Percentiles rank a stretch among this genome's conserved stretches.
Evolutionary conservation across 371 early-diverging fungal species (phyloP).

Genomic region (Mortierella sp.): DNA sequence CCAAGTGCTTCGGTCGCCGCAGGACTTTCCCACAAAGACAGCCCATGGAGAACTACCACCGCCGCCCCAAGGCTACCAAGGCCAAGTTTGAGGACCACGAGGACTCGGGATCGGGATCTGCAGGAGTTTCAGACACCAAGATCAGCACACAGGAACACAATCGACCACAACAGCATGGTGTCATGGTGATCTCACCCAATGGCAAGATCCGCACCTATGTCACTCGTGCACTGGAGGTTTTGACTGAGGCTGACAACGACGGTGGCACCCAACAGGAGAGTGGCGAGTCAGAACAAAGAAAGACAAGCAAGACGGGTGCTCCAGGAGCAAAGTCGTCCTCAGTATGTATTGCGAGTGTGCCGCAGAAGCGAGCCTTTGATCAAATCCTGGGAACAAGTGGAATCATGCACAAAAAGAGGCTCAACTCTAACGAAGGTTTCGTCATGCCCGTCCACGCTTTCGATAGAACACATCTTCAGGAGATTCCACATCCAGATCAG

Average conservation of each 20-base stretch:
- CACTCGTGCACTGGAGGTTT: slow-evolving; percentile 38
- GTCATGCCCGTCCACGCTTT: too few relatives aligned
- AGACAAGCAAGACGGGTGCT: too few relatives aligned
- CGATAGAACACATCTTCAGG: neutral
- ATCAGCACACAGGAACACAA: slow-evolving; percentile 19
- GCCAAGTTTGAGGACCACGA: slow-evolving; percentile 36
- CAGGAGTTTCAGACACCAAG: neutral
- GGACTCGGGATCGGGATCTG: neutral
- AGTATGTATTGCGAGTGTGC: too few relatives aligned
- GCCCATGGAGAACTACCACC: slow-evolving; percentile 49
- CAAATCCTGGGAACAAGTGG: too few relatives aligned
- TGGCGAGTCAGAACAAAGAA: too few relatives aligned
- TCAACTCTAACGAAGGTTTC: too few relatives aligned
- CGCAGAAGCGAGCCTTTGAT: too few relatives aligned
- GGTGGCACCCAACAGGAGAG: too few relatives aligned
- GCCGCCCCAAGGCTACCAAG: slow-evolving; percentile 26
- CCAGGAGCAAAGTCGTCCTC: too few relatives aligned
- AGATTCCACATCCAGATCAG: neutral
- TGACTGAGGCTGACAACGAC: slow-evolving; percentile 21
- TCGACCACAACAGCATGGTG: slow-evolving; percentile 37
- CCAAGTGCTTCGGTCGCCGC: neutral
- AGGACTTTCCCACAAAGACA: neutral
- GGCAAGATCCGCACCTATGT: slow-evolving; percentile 50
- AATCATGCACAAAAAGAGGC: too few relatives aligned
- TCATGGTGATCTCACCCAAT: slow-evolving; percentile 46